A percentile compares a stretch with the other conserved stretches of the same genome.
Conservation (phyloP, 345 rosid species). For the Theobroma cacao region DNA sequence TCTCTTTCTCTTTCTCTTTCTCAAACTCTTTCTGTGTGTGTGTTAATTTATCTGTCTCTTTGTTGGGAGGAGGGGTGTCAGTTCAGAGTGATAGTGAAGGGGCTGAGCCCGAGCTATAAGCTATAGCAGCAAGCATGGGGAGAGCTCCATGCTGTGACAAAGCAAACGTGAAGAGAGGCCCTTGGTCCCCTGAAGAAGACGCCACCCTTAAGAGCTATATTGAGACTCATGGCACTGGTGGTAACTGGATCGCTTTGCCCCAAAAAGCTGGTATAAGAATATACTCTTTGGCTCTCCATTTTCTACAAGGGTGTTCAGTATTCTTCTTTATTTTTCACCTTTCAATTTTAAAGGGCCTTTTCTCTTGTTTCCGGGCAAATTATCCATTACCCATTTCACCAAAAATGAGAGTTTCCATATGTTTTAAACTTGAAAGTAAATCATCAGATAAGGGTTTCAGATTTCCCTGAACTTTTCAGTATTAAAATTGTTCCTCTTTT, state of each 20-base stretch:
- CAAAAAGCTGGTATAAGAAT: constrained; percentile 46
- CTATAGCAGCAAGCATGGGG: constrained; percentile 31
- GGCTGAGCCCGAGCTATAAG: background rate
- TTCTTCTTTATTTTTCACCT: background rate
- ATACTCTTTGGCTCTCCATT: background rate
- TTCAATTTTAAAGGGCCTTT: background rate
- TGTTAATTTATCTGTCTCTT: background rate
- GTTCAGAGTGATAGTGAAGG: background rate
- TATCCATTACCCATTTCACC: background rate
- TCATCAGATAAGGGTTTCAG: background rate
- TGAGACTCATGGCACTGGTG: constrained; percentile 40
- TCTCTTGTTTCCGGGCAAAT: background rate
- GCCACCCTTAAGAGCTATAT: constrained; percentile 45
- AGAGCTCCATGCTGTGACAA: constrained; percentile 72
- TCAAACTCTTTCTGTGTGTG: background rate
- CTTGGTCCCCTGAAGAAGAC: constrained; percentile 74
- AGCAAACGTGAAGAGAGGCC: constrained; percentile 60
- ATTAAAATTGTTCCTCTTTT: too few relatives aligned
- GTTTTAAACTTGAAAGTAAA: background rate
- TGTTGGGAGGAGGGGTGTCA: background rate
- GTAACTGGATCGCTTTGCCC: constrained; percentile 63
- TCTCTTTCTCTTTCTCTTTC: background rate
- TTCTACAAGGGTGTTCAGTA: background rate
- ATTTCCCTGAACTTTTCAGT: too few relatives aligned
- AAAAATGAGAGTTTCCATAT: background rate